Percentiles rank a stretch among this genome's conserved stretches.
These are phyloP conservation scores for Raffaelea albimanens DNA, from an alignment of 2,329 filamentous ascomycete genomes.

Conservation along the genomic window DNA sequence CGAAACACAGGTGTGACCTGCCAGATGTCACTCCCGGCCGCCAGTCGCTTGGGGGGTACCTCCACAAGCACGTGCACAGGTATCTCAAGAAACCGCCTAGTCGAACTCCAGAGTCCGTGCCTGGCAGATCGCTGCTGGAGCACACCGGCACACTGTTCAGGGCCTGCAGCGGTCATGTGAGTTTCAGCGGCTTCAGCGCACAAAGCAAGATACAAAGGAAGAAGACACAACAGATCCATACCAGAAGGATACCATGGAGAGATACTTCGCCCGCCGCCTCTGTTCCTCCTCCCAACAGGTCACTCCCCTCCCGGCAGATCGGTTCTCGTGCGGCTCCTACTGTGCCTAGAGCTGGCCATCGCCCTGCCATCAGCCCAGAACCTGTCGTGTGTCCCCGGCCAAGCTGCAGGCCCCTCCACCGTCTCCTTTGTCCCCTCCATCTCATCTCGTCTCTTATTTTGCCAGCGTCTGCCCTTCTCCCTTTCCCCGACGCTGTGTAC, in stretches of 20 bases:
- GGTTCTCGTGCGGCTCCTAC: too few relatives aligned
- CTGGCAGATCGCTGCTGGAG: conserved; percentile 5
- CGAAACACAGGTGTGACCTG: neutral
- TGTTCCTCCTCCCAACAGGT: too few relatives aligned
- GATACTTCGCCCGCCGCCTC: too few relatives aligned
- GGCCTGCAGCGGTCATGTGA: too few relatives aligned
- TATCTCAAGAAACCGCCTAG: too few relatives aligned
- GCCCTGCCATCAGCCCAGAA: neutral
- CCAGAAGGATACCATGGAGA: too few relatives aligned
- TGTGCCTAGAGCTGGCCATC: neutral
- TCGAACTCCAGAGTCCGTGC: conserved; percentile 2
- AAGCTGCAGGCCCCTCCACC: neutral
- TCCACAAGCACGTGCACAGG: neutral
- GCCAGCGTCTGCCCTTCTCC: neutral
- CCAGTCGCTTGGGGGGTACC: neutral
- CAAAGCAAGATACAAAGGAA: too few relatives aligned
- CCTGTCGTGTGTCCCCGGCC: neutral
- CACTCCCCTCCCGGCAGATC: too few relatives aligned
- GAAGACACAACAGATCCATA: too few relatives aligned
- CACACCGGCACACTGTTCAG: too few relatives aligned
- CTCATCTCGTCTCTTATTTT: neutral
- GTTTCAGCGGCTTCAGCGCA: too few relatives aligned
- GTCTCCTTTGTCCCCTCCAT: neutral
- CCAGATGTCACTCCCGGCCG: neutral
- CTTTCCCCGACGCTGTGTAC: neutral